Evolutionary conservation across 2,329 filamentous ascomycete genomes (phyloP).

Genomic region (Didymella sp.): DNA sequence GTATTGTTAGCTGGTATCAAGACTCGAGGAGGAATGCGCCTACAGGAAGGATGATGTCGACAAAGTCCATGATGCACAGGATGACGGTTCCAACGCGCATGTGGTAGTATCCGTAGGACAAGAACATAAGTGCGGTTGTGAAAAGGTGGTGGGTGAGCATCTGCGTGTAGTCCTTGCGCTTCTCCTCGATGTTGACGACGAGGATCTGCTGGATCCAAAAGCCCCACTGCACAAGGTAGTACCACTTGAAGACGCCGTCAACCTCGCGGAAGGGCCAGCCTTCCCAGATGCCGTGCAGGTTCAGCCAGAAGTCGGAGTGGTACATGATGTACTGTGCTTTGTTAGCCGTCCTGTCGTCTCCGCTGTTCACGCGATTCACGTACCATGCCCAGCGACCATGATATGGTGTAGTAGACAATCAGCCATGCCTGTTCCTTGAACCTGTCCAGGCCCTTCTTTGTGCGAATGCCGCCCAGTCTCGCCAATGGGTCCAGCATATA

Average conservation of each 20-base stretch:
- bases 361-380: conserved; percentile 19
- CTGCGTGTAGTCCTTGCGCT: conserved; percentile 92
- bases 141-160: conserved; percentile 96
- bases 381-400: conserved; percentile 87
- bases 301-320: conserved; percentile 78
- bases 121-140: conserved; percentile 79
- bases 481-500: conserved; percentile 83
- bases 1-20: conserved; percentile 20
- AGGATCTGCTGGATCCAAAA: conserved; percentile 96
- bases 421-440: conserved; percentile 97
- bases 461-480: conserved; percentile 73
- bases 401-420: conserved; percentile 79
- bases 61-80: conserved; percentile 89
- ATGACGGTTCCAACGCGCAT: conserved; percentile 89
- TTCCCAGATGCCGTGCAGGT: conserved; percentile 80
- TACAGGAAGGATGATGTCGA: conserved; percentile 87
- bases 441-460: conserved; percentile 76
- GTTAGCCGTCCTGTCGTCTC: conserved; percentile 21
- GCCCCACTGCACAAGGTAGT: conserved; percentile 86
- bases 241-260: conserved; percentile 78
- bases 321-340: conserved; percentile 75
- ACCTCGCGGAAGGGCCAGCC: conserved; percentile 83
- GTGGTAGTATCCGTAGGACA: conserved; percentile 85
- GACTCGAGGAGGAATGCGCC: background rate
- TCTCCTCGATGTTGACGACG: conserved; percentile 92